phyloP scores from a whole-genome alignment of 164 flowering plant genomes.

The Echeveria elegans region DNA sequence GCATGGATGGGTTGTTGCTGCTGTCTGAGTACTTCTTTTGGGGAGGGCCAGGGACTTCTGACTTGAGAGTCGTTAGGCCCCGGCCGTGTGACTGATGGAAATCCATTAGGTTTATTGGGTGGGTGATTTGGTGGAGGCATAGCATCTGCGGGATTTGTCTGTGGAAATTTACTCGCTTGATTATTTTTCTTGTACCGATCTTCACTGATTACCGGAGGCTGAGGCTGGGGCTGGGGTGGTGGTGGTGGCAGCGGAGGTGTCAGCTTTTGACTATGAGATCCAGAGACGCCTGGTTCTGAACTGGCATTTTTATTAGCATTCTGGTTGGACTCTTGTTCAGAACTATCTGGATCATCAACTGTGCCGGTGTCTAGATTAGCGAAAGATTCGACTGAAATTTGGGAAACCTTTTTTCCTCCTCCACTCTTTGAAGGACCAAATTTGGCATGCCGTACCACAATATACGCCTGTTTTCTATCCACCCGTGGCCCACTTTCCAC shows the following conservation, averaged over 20 bases:
- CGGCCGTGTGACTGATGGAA: not conserved
- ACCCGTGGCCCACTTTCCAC: conserved; percentile 6
- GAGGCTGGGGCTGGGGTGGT: not conserved
- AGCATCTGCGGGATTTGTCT: not conserved
- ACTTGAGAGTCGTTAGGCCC: not conserved
- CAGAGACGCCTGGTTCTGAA: not conserved
- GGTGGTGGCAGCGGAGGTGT: not conserved
- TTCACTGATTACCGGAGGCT: not conserved
- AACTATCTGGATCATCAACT: not conserved
- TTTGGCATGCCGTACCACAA: conserved; percentile 1
- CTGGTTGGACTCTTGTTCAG: not conserved
- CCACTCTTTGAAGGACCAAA: conserved; percentile 5
- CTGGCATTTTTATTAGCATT: not conserved
- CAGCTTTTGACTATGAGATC: not conserved
- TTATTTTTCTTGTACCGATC: conserved; percentile 5
- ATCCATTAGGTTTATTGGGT: not conserved
- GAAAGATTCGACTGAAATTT: not conserved
- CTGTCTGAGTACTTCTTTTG: not conserved
- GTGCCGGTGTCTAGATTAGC: not conserved
- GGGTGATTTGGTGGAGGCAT: not conserved
- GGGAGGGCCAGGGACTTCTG: not conserved
- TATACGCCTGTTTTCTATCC: conserved; percentile 1
- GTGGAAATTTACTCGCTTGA: not conserved
- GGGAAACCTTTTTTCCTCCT: conserved; percentile 2
- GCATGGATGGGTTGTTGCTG: not conserved